Evolutionary conservation across 805 yeast genomes (phyloP).

Genomic region (Hyphopichia homilentoma): DNA sequence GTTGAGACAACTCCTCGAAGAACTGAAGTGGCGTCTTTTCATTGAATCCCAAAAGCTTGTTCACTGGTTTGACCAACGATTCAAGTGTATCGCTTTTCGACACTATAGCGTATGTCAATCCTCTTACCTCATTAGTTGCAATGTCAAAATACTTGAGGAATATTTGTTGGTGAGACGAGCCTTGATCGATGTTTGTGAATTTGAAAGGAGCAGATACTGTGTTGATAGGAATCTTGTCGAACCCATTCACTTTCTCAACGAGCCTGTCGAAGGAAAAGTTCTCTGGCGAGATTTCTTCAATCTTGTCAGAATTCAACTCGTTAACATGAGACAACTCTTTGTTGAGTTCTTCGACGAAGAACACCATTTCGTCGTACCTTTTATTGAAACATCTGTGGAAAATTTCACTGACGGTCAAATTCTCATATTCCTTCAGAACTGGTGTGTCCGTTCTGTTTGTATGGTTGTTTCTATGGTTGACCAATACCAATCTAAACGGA

Average conservation of each 20-base stretch:
- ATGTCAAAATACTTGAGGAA: slow-evolving; percentile 70
- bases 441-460: slow-evolving; percentile 59
- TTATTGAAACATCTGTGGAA: slow-evolving; percentile 43
- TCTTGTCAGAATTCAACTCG: slow-evolving; percentile 9
- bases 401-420: slow-evolving; percentile 48
- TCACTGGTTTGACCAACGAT: slow-evolving; percentile 37
- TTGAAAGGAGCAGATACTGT: slow-evolving; percentile 2
- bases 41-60: slow-evolving; percentile 37
- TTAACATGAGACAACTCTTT: slow-evolving; percentile 36
- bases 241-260: slow-evolving; percentile 12
- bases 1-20: slow-evolving; percentile 61
- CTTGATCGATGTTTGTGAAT: slow-evolving; percentile 13
- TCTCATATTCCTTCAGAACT: slow-evolving; percentile 23
- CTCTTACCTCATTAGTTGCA: slow-evolving; percentile 49
- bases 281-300: slow-evolving; percentile 13
- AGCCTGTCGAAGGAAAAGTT: slow-evolving; percentile 20
- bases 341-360: slow-evolving; percentile 63
- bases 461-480: slow-evolving; percentile 65
- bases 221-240: slow-evolving; percentile 5
- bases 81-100: slow-evolving; percentile 44
- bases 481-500: slow-evolving; percentile 57
- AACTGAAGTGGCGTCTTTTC: slow-evolving; percentile 31
- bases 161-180: slow-evolving; percentile 20
- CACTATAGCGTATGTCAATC: slow-evolving; percentile 59
- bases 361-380: slow-evolving; percentile 47